Evolutionary conservation across 495 filamentous ascomycete genomes (phyloP), one percentile per base, ranked within the genome.

Genomic region (Aspergillus haitiensis): DNA sequence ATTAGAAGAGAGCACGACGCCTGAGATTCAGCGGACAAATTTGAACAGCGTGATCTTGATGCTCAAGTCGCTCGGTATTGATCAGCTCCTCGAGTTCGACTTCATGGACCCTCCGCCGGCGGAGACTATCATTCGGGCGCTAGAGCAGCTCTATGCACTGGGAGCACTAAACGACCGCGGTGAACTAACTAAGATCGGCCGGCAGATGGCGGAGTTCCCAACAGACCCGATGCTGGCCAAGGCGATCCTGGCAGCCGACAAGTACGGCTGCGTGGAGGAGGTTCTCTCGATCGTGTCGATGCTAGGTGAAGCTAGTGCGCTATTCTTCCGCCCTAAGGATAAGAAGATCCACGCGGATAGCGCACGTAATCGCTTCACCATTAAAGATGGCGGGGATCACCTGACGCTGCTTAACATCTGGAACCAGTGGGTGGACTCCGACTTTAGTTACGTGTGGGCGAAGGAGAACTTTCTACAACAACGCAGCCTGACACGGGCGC

Each of bases 141-240:
- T 98, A 51, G 94, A 97, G 68, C 88, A 95, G 67, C 84, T 98
- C 16, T 98, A 97, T 68, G 92, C 92, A 1, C 82, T 98, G 2
- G 91, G 91, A 8, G 91, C 93, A 0, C 80, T 98, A 37, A 96
- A 96, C 69, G 88, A 93, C 68, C 86, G 87, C 49, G 94, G 94
- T 48, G 89, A 92, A 44, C 82, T 98, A 46, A 98, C 94, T 13
- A 93, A 94, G 70, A 80, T 96, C 18, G 94, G 94, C 5, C 83
- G 95, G 3, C 91, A 97, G 69, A 97, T 98, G 92, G 91, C 93
- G 21, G 92, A 98, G 72, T 96, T 98, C 71, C 94, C 94, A 0
- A 91, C 91, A 6, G 92, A 97, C 53, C 92, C 92, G 0, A 95
- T 94, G 91, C 82, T 96, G 8, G 91, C 94, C 51, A 94, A 92